These are phyloP conservation scores for Fabrea salina DNA, from an alignment of 169 alveolate species.

Conservation along the genomic window DNA sequence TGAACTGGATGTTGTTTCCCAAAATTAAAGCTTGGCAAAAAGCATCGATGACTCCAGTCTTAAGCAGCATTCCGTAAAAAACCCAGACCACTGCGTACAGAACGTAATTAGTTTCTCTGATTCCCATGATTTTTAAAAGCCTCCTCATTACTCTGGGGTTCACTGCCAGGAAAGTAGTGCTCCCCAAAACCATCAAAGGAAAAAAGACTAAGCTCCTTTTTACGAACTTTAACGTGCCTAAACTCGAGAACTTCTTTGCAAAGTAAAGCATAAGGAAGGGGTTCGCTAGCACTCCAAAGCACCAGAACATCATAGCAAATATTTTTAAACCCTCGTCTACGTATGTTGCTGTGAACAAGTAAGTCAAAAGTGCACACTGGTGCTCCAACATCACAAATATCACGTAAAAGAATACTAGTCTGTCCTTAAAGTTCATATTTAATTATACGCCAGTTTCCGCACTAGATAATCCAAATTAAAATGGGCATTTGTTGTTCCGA, in stretches of 20 bases:
- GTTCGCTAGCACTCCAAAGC: neutral
- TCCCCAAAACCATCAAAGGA: neutral
- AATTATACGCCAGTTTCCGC: too few relatives aligned
- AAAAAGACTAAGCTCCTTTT: neutral
- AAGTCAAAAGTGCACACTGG: neutral
- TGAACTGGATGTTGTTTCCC: neutral
- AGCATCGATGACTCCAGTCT: neutral
- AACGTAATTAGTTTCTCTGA: neutral
- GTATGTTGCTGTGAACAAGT: neutral
- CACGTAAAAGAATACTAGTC: neutral
- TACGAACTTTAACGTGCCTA: neutral
- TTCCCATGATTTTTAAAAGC: neutral
- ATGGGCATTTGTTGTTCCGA: too few relatives aligned
- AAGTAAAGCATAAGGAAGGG: neutral
- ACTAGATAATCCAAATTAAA: too few relatives aligned
- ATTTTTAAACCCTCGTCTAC: neutral
- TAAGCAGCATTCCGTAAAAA: neutral
- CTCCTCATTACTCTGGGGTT: neutral
- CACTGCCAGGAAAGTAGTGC: neutral
- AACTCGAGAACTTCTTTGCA: neutral
- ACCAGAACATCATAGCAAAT: neutral
- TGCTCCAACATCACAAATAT: neutral
- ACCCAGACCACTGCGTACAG: neutral
- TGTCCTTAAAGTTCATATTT: conserved; percentile 2
- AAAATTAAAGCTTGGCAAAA: neutral